These are phyloP conservation scores for Scedosporium dehoogii DNA, from an alignment of 2,329 filamentous ascomycete species.

Conservation along the genomic window DNA sequence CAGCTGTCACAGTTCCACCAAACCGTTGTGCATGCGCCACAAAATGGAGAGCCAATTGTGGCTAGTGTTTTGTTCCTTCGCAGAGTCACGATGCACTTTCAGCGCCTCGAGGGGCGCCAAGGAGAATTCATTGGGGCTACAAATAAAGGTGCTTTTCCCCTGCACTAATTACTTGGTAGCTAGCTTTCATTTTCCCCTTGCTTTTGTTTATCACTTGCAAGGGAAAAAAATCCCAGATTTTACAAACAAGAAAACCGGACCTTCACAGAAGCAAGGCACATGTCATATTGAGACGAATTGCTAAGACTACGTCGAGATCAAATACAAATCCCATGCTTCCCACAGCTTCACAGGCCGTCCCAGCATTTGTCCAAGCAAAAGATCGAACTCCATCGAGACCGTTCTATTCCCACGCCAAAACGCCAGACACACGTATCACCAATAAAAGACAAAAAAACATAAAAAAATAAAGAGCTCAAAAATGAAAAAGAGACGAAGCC, in stretches of 20 bases:
- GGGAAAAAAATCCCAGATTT: too few species aligned
- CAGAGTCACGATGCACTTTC: neutral
- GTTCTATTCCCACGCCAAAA: neutral
- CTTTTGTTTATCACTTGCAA: neutral
- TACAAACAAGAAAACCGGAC: too few species aligned
- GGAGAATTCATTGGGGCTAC: neutral
- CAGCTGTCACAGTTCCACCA: constrained; percentile 13
- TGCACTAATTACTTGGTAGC: neutral
- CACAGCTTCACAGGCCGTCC: neutral
- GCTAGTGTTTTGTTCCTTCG: neutral
- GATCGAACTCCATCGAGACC: neutral
- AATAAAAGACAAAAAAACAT: neutral
- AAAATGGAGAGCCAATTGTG: neutral
- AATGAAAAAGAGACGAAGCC: neutral
- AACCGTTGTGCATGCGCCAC: neutral
- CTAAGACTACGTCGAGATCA: too few species aligned
- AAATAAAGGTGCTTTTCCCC: neutral
- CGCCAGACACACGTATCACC: neutral
- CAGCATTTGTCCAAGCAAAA: neutral
- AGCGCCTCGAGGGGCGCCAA: neutral
- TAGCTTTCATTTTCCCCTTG: neutral
- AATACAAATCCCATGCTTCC: neutral
- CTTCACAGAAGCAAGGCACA: too few species aligned
- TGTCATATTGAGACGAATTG: too few species aligned
- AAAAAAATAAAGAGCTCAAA: neutral